Evolutionary conservation across 495 filamentous ascomycete species (phyloP), one percentile per base, ranked within the genome.

Genomic region (Hyaloscypha bicolor): DNA sequence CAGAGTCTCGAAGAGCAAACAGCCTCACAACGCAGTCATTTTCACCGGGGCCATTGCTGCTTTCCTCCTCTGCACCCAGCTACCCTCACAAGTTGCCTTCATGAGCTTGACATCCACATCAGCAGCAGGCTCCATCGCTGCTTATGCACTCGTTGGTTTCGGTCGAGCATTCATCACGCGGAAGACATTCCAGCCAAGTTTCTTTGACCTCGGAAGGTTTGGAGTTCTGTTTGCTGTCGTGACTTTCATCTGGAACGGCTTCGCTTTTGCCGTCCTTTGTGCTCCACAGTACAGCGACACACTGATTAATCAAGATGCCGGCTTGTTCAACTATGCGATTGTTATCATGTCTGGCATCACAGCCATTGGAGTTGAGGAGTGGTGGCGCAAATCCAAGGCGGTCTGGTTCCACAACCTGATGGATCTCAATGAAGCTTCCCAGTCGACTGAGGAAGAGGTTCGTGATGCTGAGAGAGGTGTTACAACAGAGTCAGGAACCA

Each of bases 261-360:
- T 78, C 52, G 74, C 74, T 2, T 78, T 78, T 35, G 63, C 76
- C 3, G 75, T 78, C 2, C 75, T 78, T 30, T 78, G 76, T 37
- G 69, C 76, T 1, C 76, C 76, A n/a, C 63, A 75, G 48, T 78
- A 78, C 65, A 68, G 74, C 22, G 61, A 78, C 60, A 63, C 21
- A 25, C 48, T 61, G 1, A 77, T 78, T 32, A 67, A 74, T 51
- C 9, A 63, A 19, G 74, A 78, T 12, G 70, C 76, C 0, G 71
- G 72, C 25, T 57, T 77, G 14, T 77, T 78, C 69, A 78, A 78
- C 55, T 78, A 78, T 45, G 72, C 74, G 4, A 78, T 78, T 31
- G 76, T 78, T 45, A 78, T 78, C 37, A 77, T 78, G 75, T 75
- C 72, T 30, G 76, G 76, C 39, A 71, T 78, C 60, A 78, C 76